These are phyloP conservation scores for Posidonia australis DNA, from an alignment of 106 monocot genomes.

Conservation along the genomic window DNA sequence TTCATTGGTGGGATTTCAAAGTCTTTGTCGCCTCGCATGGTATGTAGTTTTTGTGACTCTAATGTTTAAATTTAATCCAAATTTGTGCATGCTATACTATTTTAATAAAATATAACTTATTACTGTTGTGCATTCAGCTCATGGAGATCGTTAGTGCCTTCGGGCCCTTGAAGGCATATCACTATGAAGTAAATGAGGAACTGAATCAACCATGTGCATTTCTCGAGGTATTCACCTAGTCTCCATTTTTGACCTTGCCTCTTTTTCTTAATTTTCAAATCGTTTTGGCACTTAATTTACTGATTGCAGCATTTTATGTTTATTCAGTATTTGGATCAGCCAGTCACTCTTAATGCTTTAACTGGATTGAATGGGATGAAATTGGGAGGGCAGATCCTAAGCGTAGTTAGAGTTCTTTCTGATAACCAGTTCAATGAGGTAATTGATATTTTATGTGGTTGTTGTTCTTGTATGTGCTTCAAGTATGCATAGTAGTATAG, in stretches of 20 bases:
- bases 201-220: constrained; percentile 65
- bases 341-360: constrained; percentile 67
- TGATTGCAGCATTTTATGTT: neutral
- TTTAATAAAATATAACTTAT: neutral
- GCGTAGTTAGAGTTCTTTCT: constrained; percentile 54
- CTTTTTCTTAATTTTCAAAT: constrained; percentile 1
- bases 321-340: constrained; percentile 65
- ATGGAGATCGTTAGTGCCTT: constrained; percentile 65
- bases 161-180: constrained; percentile 61
- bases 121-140: constrained; percentile 39
- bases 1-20: constrained; percentile 81
- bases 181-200: constrained; percentile 50
- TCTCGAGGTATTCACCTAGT: constrained; percentile 59
- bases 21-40: constrained; percentile 64
- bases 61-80: neutral
- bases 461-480: too few species aligned
- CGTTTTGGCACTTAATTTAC: neutral
- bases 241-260: neutral
- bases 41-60: constrained; percentile 14
- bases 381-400: constrained; percentile 52
- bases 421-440: constrained; percentile 34
- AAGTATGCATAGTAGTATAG: too few species aligned
- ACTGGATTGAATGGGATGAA: constrained; percentile 89
- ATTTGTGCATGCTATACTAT: neutral
- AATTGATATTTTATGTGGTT: neutral